These are phyloP conservation scores for Isochrysis galbana DNA, from an alignment of 78 protist genomes.

Conservation along the genomic window DNA sequence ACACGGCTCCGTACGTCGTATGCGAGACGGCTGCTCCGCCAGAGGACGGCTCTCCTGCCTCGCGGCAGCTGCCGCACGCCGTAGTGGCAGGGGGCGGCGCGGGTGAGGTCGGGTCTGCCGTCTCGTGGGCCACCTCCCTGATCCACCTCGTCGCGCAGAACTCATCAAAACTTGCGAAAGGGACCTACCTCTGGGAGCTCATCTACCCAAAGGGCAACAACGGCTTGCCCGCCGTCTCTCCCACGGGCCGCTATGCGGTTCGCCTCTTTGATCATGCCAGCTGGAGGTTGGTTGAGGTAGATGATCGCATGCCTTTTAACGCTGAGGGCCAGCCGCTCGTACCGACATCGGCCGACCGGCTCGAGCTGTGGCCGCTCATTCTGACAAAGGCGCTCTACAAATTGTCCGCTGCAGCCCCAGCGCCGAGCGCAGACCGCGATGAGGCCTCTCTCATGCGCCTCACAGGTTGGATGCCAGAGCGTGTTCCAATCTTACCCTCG, in stretches of 20 bases:
- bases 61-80: too few relatives aligned
- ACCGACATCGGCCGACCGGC: neutral
- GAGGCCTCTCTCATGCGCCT: neutral
- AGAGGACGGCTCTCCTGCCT: too few relatives aligned
- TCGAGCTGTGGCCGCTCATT: conserved; percentile 11
- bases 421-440: neutral
- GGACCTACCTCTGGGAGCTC: conserved; percentile 2
- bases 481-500: neutral
- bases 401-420: neutral
- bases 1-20: too few relatives aligned
- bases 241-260: neutral
- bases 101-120: too few relatives aligned
- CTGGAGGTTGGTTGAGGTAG: conserved; percentile 6
- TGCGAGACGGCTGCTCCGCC: too few relatives aligned
- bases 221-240: neutral
- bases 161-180: neutral
- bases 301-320: conserved; percentile 21
- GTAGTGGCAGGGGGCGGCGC: too few relatives aligned
- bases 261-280: neutral
- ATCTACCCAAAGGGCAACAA: neutral
- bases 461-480: conserved; percentile 1
- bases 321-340: neutral
- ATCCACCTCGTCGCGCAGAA: neutral
- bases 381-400: conserved; percentile 15
- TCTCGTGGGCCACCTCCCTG: neutral